Evolutionary conservation across 2,329 filamentous ascomycete genomes (phyloP), one percentile per base, ranked within the genome.

Genomic region (Fusarium ramigenum): DNA sequence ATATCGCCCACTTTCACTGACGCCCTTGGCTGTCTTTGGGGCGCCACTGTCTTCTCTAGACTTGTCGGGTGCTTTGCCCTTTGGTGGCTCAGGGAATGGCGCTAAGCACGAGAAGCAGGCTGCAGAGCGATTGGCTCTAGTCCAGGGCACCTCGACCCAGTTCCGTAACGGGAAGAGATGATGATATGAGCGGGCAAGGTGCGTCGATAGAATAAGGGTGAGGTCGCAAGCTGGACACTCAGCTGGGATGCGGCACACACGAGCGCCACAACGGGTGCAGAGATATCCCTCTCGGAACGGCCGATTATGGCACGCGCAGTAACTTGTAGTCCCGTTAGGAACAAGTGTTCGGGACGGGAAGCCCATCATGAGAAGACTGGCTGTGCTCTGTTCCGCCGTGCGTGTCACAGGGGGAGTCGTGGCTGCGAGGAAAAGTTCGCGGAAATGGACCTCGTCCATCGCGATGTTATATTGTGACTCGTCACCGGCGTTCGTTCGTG

Each of bases 211-310:
- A 71, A 99, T 97, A 40, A 99, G 89, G 0, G 96, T 98, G 56
- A 99, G 88, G 21, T 94, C 92, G 82, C 96, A 99, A 32, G 92
- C 91, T 1, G 96, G 96, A 79, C 96, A 99, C 79, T 97, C 95
- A 40, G 94, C 91, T 1, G 96, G 96, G 42, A 99, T 85, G 56
- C 91, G 90, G 86, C 96, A 99, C 43, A 99, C 95, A 83, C 97
- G 97, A 69, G 92, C 90, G 58, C 89, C 89, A 84, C 96, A 99
- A 64, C 96, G 89, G 19, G 95, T 96, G 85, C 96, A 99, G 15
- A 92, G 87, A 83, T 98, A 99, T 3, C 96, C 96, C 63, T 96
- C 94, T 56, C 93, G 87, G 25, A 89, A 92, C 21, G 96, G 91
- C 70, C 91, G 91, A 75, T 93, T 94, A 83, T 98, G 96, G 80